Evolutionary conservation across 1,139 yeast species (phyloP), one percentile per base, ranked within the genome.

Genomic region (Geotrichum macrosporum): DNA sequence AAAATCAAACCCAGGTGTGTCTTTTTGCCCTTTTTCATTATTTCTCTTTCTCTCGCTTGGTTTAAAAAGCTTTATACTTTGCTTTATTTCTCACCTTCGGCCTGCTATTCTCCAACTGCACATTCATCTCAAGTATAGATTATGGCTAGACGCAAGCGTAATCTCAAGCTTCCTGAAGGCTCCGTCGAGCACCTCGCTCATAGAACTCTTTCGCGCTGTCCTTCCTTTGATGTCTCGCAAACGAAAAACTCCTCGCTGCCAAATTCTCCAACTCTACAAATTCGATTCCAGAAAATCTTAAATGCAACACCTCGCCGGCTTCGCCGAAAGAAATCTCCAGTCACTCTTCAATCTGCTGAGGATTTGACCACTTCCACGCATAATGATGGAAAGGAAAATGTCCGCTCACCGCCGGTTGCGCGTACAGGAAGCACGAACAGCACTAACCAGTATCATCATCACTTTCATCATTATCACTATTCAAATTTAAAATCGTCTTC

Each of bases 131-230:
- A n/a, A n/a, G n/a, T n/a, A 9, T n/a, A 10, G 10, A 20, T 21
- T 6, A 41, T 46, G 46, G 29, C 39, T 10, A 43, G 39, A n/a
- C 47, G 45, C 4, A 40, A 46, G 26, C 36, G 39, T 2, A 24
- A 39, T n/a, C 39, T 40, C n/a, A 41, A 16, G 4, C 29, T 41
- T 19, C 48, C 45, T 18, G 45, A 30, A 24, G 48, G 48, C 22
- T 46, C 48, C 20, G 27, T 46, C 4, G 45, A 46, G 32, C 48
- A 46, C 20, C 38, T 46, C 26, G 48, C 48, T 2, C 48, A 46
- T 18, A 13, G 39, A 12, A 6, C 41, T 5, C 16, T 20, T 26
- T 35, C 41, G 34, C 16, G 19, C 35, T n/a, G 4, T 12, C 5
- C 34, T 9, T 40, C 48, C 20, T 35, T 41, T 9, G 22, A 41